Evolutionary conservation across 2,329 filamentous ascomycete genomes (phyloP).

Genomic region (Hypomyces rosellus): DNA sequence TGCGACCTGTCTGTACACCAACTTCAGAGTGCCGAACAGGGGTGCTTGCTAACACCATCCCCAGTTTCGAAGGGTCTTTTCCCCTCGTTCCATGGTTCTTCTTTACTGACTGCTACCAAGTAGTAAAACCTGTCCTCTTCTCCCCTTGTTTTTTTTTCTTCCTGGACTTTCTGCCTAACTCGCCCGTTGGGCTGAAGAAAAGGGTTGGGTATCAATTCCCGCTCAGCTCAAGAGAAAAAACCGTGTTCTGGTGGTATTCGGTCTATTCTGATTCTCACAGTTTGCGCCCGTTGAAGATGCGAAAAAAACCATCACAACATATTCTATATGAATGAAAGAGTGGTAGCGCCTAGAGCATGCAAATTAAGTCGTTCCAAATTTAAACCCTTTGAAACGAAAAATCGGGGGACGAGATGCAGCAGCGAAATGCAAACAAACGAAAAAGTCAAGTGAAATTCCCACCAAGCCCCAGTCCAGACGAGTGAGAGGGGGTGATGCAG

Average conservation of each 20-base stretch:
- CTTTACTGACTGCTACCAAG: neutral
- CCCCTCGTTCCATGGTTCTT: neutral
- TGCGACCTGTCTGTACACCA: neutral
- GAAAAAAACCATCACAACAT: too few relatives aligned
- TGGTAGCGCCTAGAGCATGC: too few relatives aligned
- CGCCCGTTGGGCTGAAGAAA: neutral
- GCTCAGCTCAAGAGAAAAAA: neutral
- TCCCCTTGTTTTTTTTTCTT: neutral
- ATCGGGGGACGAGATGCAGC: neutral
- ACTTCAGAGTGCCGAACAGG: neutral
- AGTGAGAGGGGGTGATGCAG: constrained; percentile 5
- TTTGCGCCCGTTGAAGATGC: too few relatives aligned
- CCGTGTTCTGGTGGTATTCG: too few relatives aligned
- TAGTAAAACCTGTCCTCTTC: neutral
- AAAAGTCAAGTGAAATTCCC: neutral
- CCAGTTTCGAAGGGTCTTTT: neutral
- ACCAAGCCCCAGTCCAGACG: neutral
- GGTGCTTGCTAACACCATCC: neutral
- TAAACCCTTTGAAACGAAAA: neutral
- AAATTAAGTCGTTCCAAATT: neutral
- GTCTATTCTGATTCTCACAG: too few relatives aligned
- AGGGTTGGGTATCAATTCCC: constrained; percentile 8
- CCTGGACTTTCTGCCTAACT: neutral
- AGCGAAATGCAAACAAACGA: neutral
- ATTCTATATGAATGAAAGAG: too few relatives aligned